Evolutionary conservation across 768 basidiomycete genomes (phyloP).

Genomic region (Mycena albidolilacea): DNA sequence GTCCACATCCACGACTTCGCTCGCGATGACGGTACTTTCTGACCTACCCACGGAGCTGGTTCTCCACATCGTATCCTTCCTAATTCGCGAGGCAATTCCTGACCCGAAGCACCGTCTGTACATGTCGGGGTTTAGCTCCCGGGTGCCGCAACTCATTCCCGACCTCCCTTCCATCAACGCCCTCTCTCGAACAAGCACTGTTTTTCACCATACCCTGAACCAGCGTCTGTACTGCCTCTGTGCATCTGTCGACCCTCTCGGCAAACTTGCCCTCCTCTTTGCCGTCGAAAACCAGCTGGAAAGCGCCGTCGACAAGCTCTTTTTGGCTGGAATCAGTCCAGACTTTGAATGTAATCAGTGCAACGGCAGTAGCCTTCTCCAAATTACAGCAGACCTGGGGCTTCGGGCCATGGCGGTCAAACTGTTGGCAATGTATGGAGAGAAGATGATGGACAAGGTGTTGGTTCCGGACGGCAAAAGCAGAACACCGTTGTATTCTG

Average conservation of each 20-base stretch:
- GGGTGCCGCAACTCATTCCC: background rate
- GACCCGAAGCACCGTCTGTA: background rate
- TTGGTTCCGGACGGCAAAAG: no score
- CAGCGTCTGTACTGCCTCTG: background rate
- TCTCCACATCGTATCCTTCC: background rate
- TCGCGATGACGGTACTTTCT: background rate
- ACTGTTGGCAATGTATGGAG: no score
- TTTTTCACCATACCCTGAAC: background rate
- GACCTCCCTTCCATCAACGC: slow-evolving; percentile 1
- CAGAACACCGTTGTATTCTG: no score
- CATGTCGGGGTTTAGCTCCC: background rate
- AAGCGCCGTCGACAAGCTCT: no score
- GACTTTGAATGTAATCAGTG: no score
- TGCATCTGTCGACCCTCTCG: background rate
- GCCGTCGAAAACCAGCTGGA: background rate
- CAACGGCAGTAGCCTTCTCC: no score
- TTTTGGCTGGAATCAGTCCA: no score
- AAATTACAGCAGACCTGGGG: no score
- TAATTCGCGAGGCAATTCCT: background rate
- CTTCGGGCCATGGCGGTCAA: no score
- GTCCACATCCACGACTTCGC: no score
- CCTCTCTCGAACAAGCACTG: background rate
- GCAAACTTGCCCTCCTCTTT: slow-evolving; percentile 1
- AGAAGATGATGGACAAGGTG: no score
- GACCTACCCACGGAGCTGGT: background rate